These are phyloP conservation scores for Telopea speciosissima DNA, from an alignment of 177 flowering plant species.

Conservation along the genomic window DNA sequence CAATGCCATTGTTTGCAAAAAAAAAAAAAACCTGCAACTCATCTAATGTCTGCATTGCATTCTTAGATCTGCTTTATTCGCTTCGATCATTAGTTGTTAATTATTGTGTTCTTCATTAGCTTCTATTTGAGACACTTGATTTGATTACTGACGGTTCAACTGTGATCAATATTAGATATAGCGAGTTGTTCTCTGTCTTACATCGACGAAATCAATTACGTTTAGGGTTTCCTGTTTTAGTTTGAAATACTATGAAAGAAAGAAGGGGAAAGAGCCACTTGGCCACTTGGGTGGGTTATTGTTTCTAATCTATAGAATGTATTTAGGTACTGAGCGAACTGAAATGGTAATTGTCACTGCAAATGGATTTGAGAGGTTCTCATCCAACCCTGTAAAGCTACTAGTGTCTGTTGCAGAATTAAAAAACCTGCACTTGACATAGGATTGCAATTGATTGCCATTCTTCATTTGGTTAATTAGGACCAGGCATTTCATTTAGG, in stretches of 20 bases:
- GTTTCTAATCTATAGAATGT: not conserved
- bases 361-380: not conserved
- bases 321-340: not conserved
- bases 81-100: not conserved
- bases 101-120: too few species aligned
- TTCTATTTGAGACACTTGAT: not conserved
- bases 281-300: not conserved
- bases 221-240: not conserved
- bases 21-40: too few species aligned
- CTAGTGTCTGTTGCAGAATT: not conserved
- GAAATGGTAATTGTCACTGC: not conserved
- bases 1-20: too few species aligned
- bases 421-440: too few species aligned
- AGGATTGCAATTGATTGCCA: too few species aligned
- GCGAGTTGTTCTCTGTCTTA: not conserved
- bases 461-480: not conserved
- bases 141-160: not conserved
- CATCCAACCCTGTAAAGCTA: not conserved
- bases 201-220: not conserved
- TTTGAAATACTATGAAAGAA: not conserved
- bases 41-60: too few species aligned
- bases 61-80: not conserved
- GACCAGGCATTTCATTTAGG: not conserved
- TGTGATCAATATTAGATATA: not conserved
- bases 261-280: too few species aligned